These are phyloP conservation scores for Globisporangium splendens DNA, from an alignment of 352 stramenopile species.

Conservation along the genomic window DNA sequence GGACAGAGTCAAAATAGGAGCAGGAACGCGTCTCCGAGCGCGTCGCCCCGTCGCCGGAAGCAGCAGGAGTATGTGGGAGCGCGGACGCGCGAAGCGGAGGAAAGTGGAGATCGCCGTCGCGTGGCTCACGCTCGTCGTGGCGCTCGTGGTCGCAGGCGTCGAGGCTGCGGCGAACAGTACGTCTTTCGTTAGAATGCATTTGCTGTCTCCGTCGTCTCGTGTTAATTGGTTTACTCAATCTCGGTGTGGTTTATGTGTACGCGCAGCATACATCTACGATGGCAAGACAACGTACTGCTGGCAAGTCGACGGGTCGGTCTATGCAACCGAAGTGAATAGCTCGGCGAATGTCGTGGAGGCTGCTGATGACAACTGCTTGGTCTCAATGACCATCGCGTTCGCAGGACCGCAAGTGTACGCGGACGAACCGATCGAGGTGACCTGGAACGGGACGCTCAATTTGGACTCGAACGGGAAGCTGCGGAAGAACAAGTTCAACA, in stretches of 20 bases:
- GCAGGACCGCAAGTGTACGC: slow-evolving; percentile 41
- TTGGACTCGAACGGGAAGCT: slow-evolving; percentile 26
- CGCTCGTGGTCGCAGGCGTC: slow-evolving; percentile 11
- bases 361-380: slow-evolving; percentile 43
- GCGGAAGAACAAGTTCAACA: slow-evolving; percentile 40
- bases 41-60: neutral
- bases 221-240: neutral
- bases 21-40: neutral
- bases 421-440: slow-evolving; percentile 54
- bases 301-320: slow-evolving; percentile 52
- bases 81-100: slow-evolving; percentile 2
- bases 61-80: slow-evolving; percentile 11
- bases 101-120: slow-evolving; percentile 7
- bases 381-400: slow-evolving; percentile 45
- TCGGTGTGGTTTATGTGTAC: neutral
- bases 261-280: slow-evolving; percentile 24
- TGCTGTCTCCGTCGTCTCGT: neutral
- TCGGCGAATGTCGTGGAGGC: slow-evolving; percentile 32
- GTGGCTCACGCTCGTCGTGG: slow-evolving; percentile 12
- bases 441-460: slow-evolving; percentile 63
- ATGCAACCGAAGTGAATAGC: slow-evolving; percentile 39
- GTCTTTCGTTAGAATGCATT: neutral
- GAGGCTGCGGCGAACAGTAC: slow-evolving; percentile 8
- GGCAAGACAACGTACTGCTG: slow-evolving; percentile 60
- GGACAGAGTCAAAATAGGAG: neutral